Evolutionary conservation across 768 basidiomycete species (phyloP).

Genomic region (Multifurca ochricompacta): DNA sequence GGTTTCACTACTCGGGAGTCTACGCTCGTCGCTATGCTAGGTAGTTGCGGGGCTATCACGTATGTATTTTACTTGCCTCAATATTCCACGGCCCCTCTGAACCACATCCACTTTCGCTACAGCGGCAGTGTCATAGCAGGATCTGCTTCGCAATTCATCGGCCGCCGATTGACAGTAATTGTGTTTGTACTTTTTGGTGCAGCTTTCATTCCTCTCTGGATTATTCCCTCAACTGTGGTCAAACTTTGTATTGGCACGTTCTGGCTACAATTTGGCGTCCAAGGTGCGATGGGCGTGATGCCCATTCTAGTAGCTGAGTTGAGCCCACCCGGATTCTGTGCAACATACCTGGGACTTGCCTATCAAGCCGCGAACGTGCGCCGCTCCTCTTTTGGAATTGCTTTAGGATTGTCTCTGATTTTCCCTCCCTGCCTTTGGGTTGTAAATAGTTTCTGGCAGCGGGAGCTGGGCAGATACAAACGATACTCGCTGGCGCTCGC

Average conservation of each 20-base stretch:
- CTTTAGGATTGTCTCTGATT: neutral
- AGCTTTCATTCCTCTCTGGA: slow-evolving; percentile 34
- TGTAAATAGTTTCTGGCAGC: slow-evolving; percentile 33
- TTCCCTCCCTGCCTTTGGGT: neutral
- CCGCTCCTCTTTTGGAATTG: neutral
- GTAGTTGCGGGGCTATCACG: slow-evolving; percentile 28
- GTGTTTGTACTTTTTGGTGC: slow-evolving; percentile 29
- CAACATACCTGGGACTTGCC: slow-evolving; percentile 35
- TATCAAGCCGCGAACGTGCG: slow-evolving; percentile 35
- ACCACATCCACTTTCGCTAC: neutral
- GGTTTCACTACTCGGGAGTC: slow-evolving; percentile 27
- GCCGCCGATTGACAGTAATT: slow-evolving; percentile 38
- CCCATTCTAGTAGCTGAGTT: slow-evolving; percentile 40
- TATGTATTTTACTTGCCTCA: slow-evolving; percentile 3
- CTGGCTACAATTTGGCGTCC: slow-evolving; percentile 39
- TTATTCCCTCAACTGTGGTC: slow-evolving; percentile 34
- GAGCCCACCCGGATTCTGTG: slow-evolving; percentile 40
- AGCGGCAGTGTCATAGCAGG: slow-evolving; percentile 35
- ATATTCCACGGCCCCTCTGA: neutral
- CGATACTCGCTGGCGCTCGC: slow-evolving; percentile 32
- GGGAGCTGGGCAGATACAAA: slow-evolving; percentile 40
- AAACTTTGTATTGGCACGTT: slow-evolving; percentile 39
- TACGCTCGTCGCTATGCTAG: slow-evolving; percentile 38
- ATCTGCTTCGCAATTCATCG: slow-evolving; percentile 34
- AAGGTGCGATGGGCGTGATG: slow-evolving; percentile 28